phyloP scores from a whole-genome alignment of 768 basidiomycete genomes.

The Lactifluus piperatus region DNA sequence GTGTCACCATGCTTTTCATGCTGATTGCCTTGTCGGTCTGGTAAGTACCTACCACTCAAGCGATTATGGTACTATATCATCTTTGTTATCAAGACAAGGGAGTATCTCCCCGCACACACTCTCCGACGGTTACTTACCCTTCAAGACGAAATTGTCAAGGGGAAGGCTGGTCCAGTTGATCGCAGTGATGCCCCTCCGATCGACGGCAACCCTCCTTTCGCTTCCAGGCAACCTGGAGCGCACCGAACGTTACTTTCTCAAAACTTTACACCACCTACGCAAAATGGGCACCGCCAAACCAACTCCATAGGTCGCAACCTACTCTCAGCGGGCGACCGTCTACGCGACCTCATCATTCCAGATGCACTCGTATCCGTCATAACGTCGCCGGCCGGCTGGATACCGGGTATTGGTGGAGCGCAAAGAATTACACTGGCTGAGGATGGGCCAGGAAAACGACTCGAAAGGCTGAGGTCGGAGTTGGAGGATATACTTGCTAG shows the following conservation, averaged over 20 bases:
- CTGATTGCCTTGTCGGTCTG: slow-evolving; percentile 91
- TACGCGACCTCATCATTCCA: slow-evolving; percentile 89
- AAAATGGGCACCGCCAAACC: slow-evolving; percentile 56
- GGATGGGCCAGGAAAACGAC: slow-evolving; percentile 47
- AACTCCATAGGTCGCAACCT: slow-evolving; percentile 70
- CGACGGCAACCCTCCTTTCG: slow-evolving; percentile 20
- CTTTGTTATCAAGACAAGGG: slow-evolving; percentile 74
- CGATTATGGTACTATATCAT: neutral
- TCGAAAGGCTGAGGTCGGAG: slow-evolving; percentile 70
- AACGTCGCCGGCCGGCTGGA: slow-evolving; percentile 61
- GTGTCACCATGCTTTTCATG: slow-evolving; percentile 96
- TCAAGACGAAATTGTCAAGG: slow-evolving; percentile 75
- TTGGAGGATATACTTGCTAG: slow-evolving; percentile 85
- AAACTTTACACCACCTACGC: slow-evolving; percentile 52
- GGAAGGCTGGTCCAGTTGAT: slow-evolving; percentile 29
- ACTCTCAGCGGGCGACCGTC: slow-evolving; percentile 78
- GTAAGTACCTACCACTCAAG: slow-evolving; percentile 39
- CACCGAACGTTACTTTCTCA: slow-evolving; percentile 69
- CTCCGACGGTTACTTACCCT: slow-evolving; percentile 80
- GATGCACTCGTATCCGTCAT: slow-evolving; percentile 86
- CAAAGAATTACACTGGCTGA: slow-evolving; percentile 38
- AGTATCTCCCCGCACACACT: slow-evolving; percentile 73
- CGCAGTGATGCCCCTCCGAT: slow-evolving; percentile 13
- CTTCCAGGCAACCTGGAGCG: slow-evolving; percentile 37
- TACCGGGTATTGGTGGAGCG: slow-evolving; percentile 52